phyloP scores from a whole-genome alignment of 2,329 filamentous ascomycete species.

The Pseudocercospora fuligena region DNA sequence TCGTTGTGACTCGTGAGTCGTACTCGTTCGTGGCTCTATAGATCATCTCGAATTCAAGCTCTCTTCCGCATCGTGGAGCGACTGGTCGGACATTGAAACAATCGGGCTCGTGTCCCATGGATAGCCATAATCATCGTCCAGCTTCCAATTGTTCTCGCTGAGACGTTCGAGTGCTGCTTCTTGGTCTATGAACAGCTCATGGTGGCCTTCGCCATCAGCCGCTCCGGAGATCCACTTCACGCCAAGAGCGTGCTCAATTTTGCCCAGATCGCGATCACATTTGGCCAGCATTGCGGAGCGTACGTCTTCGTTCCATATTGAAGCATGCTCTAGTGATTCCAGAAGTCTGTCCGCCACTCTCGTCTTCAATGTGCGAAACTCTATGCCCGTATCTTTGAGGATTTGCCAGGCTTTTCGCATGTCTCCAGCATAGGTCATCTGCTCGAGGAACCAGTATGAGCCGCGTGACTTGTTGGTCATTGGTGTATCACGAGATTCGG shows the following conservation, averaged over 20 bases:
- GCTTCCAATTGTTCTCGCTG: conserved; percentile 30
- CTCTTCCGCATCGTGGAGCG: conserved; percentile 33
- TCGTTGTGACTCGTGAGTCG: not conserved
- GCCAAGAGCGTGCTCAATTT: conserved; percentile 40
- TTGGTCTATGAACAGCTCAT: conserved; percentile 35
- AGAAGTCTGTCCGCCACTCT: conserved; percentile 33
- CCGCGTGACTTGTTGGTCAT: conserved; percentile 37
- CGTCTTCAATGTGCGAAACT: conserved; percentile 31
- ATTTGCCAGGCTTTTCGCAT: conserved; percentile 39
- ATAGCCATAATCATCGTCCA: conserved; percentile 38
- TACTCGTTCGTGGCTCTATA: not conserved
- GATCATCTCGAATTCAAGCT: conserved; percentile 1
- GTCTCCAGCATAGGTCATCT: conserved; percentile 39
- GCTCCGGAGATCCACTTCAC: conserved; percentile 34
- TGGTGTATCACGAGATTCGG: too few species aligned
- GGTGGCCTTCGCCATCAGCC: conserved; percentile 32
- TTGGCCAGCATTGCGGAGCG: conserved; percentile 35
- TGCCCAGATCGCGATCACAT: conserved; percentile 37
- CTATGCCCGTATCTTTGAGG: conserved; percentile 31
- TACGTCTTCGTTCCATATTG: conserved; percentile 34
- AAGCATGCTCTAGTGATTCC: conserved; percentile 35
- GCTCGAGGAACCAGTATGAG: conserved; percentile 43
- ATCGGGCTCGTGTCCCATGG: conserved; percentile 29
- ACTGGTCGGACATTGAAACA: conserved; percentile 27
- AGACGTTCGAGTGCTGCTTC: conserved; percentile 38